These are phyloP conservation scores for Fraxinus velutina DNA, from an alignment of 305 asterid genomes.

Conservation along the genomic window DNA sequence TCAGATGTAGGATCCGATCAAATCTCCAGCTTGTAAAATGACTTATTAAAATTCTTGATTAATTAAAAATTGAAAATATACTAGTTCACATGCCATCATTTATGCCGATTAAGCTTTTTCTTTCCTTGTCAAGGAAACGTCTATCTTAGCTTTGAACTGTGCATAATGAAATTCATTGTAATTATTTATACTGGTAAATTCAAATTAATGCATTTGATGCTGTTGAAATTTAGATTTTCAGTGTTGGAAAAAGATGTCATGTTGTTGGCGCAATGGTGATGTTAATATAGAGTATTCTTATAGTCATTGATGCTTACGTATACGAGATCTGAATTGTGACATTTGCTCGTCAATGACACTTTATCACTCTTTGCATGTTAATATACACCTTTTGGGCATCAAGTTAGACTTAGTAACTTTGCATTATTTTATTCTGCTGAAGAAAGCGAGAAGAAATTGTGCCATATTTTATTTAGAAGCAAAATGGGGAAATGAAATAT, in stretches of 20 bases:
- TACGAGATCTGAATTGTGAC: not conserved
- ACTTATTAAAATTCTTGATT: not conserved
- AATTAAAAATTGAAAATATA: constrained; percentile 7
- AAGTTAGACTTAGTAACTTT: not conserved
- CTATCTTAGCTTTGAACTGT: constrained; percentile 25
- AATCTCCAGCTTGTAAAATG: constrained; percentile 64
- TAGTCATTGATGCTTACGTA: not conserved
- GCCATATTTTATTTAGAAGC: not conserved
- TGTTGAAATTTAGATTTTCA: not conserved
- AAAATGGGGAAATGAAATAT: not conserved
- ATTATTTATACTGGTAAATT: constrained; percentile 16
- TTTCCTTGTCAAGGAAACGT: not conserved
- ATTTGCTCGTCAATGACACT: not conserved
- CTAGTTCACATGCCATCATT: constrained; percentile 1
- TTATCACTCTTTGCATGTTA: not conserved
- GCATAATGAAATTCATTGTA: constrained; percentile 26
- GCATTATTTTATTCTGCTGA: not conserved
- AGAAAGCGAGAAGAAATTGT: not conserved
- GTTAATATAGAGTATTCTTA: not conserved
- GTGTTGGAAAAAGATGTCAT: not conserved
- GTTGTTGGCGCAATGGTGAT: not conserved
- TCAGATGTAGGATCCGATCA: constrained; percentile 75
- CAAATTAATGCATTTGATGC: constrained; percentile 11
- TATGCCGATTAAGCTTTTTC: not conserved
- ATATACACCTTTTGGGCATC: not conserved